phyloP scores from a whole-genome alignment of 306 rosid species.

The Malus domestica region ASM211411v1 NC_041803.1:43342001-43342500 shows the following conservation, averaged over 20 bases:
- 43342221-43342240: constrained; percentile 53
- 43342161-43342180: constrained; percentile 50
- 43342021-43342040: constrained; percentile 42
- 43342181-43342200: constrained; percentile 39
- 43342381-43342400: constrained; percentile 11
- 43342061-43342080: constrained; percentile 62
- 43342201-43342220: constrained; percentile 62
- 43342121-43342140: constrained; percentile 58
- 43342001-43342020: not conserved
- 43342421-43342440: constrained; percentile 48
- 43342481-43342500: constrained; percentile 72
- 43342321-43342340: constrained; percentile 82
- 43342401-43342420: constrained; percentile 35
- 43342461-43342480: constrained; percentile 54
- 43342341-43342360: constrained; percentile 92
- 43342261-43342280: constrained; percentile 29
- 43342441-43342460: constrained; percentile 68
- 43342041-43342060: constrained; percentile 50
- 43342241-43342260: constrained; percentile 38
- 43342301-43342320: constrained; percentile 58
- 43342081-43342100: constrained; percentile 53
- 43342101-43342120: constrained; percentile 52
- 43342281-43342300: constrained; percentile 42
- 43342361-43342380: constrained; percentile 55
- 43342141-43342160: constrained; percentile 71